Evolutionary conservation across 495 filamentous ascomycete species (phyloP), one percentile per base, ranked within the genome.

Genomic region (Echria macrotheca): DNA sequence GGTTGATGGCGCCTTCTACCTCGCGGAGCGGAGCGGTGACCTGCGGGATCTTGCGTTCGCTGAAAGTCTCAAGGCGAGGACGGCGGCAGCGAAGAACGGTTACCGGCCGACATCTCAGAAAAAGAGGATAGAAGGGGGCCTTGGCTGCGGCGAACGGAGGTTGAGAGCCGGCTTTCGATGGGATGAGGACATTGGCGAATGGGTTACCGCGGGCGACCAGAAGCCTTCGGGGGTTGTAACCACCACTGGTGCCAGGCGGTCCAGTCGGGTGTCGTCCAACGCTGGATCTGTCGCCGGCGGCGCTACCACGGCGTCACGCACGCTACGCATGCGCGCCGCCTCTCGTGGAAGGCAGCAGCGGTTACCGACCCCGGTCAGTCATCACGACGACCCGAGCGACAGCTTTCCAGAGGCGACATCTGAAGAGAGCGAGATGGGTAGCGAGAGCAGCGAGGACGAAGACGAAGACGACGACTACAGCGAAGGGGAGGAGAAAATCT

Each of bases 181-280:
- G 74, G 75, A 79, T 47, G 74, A 76, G 49, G 74, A 68, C 19
- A 77, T 79, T 53, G 67, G 73, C 43, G 75, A 79, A 64, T 79
- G 75, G 75, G 68, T 77, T 14, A 68, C 54, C 18, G 50, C 44
- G 1, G 51, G 19, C 12, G 35, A 17, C 14, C n/a, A n/a, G 12
- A 11, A 14, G 12, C 1, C 24, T 33, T 18, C 14, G 3, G 24
- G n/a, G 24, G n/a, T n/a, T n/a, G n/a, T n/a, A 3, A 17, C 17
- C 14, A 5, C 3, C 33, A 3, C n/a, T 37, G 11, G 33, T 21
- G 18, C 33, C 14, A 46, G 41, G 12, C 25, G 41, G 10, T 18
- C 41, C 10, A 42, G 7, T 10, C 41, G 24, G 25, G 14, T 15
- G 2, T 44, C 41, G 1, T 19, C 26, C n/a, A 37, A 17, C n/a